These are phyloP conservation scores for Fusarium drepaniforme DNA, from an alignment of 2,329 filamentous ascomycete genomes.

Conservation along the genomic window DNA sequence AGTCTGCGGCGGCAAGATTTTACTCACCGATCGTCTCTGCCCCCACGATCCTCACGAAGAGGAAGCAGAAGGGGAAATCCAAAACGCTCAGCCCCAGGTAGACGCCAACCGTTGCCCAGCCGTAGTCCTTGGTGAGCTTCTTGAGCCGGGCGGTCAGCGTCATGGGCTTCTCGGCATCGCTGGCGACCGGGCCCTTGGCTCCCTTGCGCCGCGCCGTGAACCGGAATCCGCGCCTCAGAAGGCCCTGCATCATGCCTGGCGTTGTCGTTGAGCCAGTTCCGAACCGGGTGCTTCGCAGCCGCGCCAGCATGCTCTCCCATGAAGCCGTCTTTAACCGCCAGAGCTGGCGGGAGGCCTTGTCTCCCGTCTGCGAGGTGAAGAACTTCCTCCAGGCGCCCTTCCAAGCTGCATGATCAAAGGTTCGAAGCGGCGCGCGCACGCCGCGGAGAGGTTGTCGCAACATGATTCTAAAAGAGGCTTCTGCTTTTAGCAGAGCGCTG, in stretches of 20 bases:
- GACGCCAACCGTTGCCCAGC: slow-evolving; percentile 92
- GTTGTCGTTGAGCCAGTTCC: slow-evolving; percentile 31
- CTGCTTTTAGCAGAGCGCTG: neutral
- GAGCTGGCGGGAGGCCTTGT: slow-evolving; percentile 33
- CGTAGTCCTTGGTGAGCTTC: slow-evolving; percentile 91
- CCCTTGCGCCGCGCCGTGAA: slow-evolving; percentile 50
- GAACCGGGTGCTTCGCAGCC: slow-evolving; percentile 30
- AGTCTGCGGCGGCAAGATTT: slow-evolving; percentile 5
- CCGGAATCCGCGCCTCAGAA: slow-evolving; percentile 49
- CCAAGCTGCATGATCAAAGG: slow-evolving; percentile 39
- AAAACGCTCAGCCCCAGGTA: slow-evolving; percentile 86
- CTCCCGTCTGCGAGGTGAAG: slow-evolving; percentile 43
- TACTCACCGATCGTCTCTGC: slow-evolving; percentile 83
- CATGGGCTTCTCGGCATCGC: slow-evolving; percentile 45
- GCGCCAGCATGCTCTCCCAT: slow-evolving; percentile 35
- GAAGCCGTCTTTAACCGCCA: slow-evolving; percentile 33
- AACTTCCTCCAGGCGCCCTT: slow-evolving; percentile 45
- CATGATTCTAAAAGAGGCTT: slow-evolving; percentile 31
- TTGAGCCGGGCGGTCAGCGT: slow-evolving; percentile 80
- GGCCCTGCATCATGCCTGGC: slow-evolving; percentile 37
- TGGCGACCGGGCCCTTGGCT: slow-evolving; percentile 38
- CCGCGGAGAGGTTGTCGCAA: slow-evolving; percentile 44
- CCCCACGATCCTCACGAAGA: slow-evolving; percentile 85
- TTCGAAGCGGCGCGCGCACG: slow-evolving; percentile 34
- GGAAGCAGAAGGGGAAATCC: slow-evolving; percentile 96